Evolutionary conservation across 495 filamentous ascomycete species (phyloP), one percentile per base, ranked within the genome.

Genomic region (Penicillium nucicola): DNA sequence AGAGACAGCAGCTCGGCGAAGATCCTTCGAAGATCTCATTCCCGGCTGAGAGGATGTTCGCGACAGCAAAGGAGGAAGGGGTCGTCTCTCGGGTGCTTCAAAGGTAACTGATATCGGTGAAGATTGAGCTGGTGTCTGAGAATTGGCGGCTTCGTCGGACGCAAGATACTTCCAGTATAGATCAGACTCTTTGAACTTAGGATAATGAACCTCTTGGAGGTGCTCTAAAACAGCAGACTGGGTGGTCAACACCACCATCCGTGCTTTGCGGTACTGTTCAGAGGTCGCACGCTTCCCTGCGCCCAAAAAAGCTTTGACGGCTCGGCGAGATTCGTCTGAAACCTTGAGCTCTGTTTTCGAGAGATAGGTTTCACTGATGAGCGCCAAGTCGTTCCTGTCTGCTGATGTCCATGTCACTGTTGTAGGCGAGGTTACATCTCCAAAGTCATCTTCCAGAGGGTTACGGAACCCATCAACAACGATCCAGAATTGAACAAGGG

Each of bases 401-500:
- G 90, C 84, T 13, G 91, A 80, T 9, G 83, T 87, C 92, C 92
- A 97, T 20, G 80, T 77, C 1, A 74, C 68, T n/a, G 81, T 79
- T 15, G 81, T 70, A 4, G 86, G 77, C 0, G 82, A 72, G 32
- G 82, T 76, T 23, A 91, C 87, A 39, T 87, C 83, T 30, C 81
- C 82, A 53, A 80, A 76, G 59, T 97, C 93, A 57, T 92, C 90
- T 65, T 97, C 93, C 4, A 99, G 73, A 5, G 95, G 95, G 63
- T 93, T 95, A n/a, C 95, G 85, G 60, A 97, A 86, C 1, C 95
- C 92, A 72, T 97, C 93, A 13, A 97, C 95, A 18, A 97, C 92
- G 37, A 99, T 86, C 92, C 92, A 99, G 67, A 96, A 99, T 62
- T 99, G 95, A 1, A 99, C 93, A 33, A 96, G 69, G 12, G 85